These are phyloP conservation scores for Arthrobotrys entomopaga DNA, from an alignment of 2,329 filamentous ascomycete genomes.

Conservation along the genomic window DNA sequence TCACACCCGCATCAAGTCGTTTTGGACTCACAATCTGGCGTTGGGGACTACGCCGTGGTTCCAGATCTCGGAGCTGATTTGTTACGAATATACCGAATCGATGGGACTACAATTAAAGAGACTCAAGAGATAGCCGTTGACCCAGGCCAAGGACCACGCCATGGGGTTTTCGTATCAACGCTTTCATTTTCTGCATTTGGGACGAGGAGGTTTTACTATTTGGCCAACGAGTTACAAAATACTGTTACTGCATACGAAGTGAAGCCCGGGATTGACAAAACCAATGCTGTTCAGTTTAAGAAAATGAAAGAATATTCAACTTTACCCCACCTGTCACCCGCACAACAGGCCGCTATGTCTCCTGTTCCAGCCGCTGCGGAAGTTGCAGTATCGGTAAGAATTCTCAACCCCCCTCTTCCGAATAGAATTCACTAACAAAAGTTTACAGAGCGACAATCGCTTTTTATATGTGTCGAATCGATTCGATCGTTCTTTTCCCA, in stretches of 20 bases:
- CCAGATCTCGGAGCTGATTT: constrained; percentile 75
- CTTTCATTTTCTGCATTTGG: constrained; percentile 49
- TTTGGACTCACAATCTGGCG: constrained; percentile 71
- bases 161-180: constrained; percentile 68
- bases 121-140: constrained; percentile 62
- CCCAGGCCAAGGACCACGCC: constrained; percentile 72
- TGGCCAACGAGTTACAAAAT: constrained; percentile 72
- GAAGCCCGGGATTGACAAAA: constrained; percentile 63
- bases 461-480: constrained; percentile 77
- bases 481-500: constrained; percentile 68
- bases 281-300: constrained; percentile 56
- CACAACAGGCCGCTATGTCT: background rate
- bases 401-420: background rate
- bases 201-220: constrained; percentile 67
- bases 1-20: constrained; percentile 73
- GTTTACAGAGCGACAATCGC: constrained; percentile 67
- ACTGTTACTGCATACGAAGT: constrained; percentile 66
- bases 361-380: constrained; percentile 66
- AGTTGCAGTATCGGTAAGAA: constrained; percentile 69
- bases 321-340: constrained; percentile 61
- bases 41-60: constrained; percentile 67
- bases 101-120: constrained; percentile 60
- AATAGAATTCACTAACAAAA: constrained; percentile 20
- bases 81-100: constrained; percentile 69
- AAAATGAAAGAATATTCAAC: constrained; percentile 66